Evolutionary conservation across 164 flowering plant genomes (phyloP), one percentile per base, ranked within the genome.

Genomic region (Taxillus chinensis): DNA sequence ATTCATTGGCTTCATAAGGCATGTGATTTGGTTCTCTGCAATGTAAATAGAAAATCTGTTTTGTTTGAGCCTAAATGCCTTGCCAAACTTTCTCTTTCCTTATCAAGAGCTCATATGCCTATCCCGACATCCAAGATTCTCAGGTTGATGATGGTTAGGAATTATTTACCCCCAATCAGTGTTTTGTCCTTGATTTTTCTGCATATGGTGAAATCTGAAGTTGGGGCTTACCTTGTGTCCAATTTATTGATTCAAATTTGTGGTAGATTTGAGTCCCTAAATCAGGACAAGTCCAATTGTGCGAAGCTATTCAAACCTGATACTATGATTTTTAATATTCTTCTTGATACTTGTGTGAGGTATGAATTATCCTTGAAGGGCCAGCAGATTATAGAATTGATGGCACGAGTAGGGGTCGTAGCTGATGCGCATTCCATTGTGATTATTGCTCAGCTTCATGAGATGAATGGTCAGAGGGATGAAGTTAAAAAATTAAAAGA

Each of bases 131-230:
- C 93, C 0, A 66, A 42, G 62, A 73, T 92, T 49, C 71, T 89
- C 40, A 76, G 96, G 66, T 10, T 81, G 68, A 75, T 87, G 80
- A 61, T 86, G 55, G 77, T 74, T 64, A 81, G 63, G 56, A 39
- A 48, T 45, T 66, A 39, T 43, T 57, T 72, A n/a, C 91, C 82
- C 2, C 66, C 79, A 2, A 41, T 68, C 66, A 71, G 74, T 68
- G 39, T 82, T 8, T 73, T 85, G 65, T 58, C 65, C 39, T 65
- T 72, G 41, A 62, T 86, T 8, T 59, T 87, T 66, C 68, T 86
- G 61, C 91, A 92, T 74, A 64, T 92, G 86, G 93, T 83, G 71
- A 87, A 86, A 73, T 73, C 88, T 59, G 82, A 82, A 53, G 63
- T 62, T 46, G 98, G 96, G 55, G 67, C 82, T 6, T 71, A 60